A percentile compares a stretch with the other conserved stretches of the same genome.
phyloP scores from a whole-genome alignment of 2,329 filamentous ascomycete species.

The Cucurbitaria berberidis region DNA sequence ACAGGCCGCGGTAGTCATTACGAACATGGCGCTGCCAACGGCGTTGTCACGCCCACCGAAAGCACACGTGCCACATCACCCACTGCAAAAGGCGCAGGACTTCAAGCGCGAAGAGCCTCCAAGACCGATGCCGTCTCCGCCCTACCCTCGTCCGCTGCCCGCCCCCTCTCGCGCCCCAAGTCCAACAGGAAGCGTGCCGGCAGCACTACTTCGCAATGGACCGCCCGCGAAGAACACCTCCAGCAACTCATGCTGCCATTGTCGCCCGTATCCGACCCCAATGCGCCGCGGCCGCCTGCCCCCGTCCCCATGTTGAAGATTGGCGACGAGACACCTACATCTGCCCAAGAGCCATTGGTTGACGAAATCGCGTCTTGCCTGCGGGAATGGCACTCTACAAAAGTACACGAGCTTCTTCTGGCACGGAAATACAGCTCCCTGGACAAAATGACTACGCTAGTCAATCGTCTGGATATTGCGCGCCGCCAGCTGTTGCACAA shows the following conservation, averaged over 20 bases:
- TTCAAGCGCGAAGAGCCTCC: constrained; percentile 26
- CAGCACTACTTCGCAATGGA: constrained; percentile 48
- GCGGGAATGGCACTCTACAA: constrained; percentile 97
- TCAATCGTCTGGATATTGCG: constrained; percentile 81
- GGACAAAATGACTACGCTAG: constrained; percentile 79
- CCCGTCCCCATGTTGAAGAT: constrained; percentile 98
- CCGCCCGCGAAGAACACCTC: constrained; percentile 48
- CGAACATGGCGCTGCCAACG: constrained; percentile 44
- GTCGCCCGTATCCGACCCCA: constrained; percentile 61
- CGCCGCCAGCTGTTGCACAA: constrained; percentile 92
- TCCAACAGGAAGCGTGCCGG: constrained; percentile 43
- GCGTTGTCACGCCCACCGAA: constrained; percentile 47
- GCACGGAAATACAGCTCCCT: constrained; percentile 80
- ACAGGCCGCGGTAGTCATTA: constrained; percentile 23
- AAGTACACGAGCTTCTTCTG: constrained; percentile 89
- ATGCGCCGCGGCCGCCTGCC: constrained; percentile 78
- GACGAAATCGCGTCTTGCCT: constrained; percentile 98
- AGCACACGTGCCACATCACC: constrained; percentile 43
- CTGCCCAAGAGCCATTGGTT: constrained; percentile 84
- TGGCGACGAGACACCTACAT: constrained; percentile 94
- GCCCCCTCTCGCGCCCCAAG: constrained; percentile 36
- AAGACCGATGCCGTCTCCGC: constrained; percentile 34
- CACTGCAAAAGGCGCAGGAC: constrained; percentile 21
- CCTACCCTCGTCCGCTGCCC: constrained; percentile 30
- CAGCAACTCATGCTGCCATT: constrained; percentile 48